Evolutionary conservation across 1,284 basidiomycete species (phyloP), one percentile per base, ranked within the genome.

Genomic region (Trametes pubescens): DNA sequence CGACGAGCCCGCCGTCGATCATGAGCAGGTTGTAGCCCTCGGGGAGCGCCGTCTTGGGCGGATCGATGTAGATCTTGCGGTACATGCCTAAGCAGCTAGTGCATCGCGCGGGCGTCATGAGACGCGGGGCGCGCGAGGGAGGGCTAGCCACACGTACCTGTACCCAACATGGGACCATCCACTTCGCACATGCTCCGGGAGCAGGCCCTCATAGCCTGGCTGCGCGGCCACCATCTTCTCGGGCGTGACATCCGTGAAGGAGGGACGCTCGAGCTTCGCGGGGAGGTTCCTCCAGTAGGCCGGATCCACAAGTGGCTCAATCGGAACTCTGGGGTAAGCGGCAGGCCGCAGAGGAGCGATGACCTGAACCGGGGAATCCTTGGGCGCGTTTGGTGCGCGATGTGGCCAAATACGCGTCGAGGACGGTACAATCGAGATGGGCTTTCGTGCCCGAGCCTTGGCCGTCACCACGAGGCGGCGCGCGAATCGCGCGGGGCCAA

Each of bases 21-120:
- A 72, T 24, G 57, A 69, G 34, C 11, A 74, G 49, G 44, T 70
- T 68, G 55, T 69, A 55, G 16, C 51, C 48, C 34, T 59, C 37
- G 1, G 67, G 64, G 18, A 72, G 37, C 13, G 51, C 54, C 0
- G 57, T 29, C 46, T 63, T 65, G n/a, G 71, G 70, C 10, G 71
- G 64, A 24, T 70, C 65, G 26, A 65, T 48, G n/a, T 22, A 53
- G 44, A 69, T 22, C 24, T 52, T 48, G 32, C 64, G 40, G 47
- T 51, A 68, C 18, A 66, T 53, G 22, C 60, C 62, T 32, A 69
- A 26, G 8, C 51, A 18, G 32, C 68, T 71, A 44, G 1, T 11
- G 29, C 4, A 8, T 32, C 37, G 22, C 11, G 24, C 38, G 53
- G 5, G 5, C 29, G n/a, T 13, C 35, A 37, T 54, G 51, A 43